Percentiles rank a stretch among this genome's conserved stretches.
phyloP scores from a whole-genome alignment of 2,329 filamentous ascomycete genomes.

The Lizonia empirigonia region DNA sequence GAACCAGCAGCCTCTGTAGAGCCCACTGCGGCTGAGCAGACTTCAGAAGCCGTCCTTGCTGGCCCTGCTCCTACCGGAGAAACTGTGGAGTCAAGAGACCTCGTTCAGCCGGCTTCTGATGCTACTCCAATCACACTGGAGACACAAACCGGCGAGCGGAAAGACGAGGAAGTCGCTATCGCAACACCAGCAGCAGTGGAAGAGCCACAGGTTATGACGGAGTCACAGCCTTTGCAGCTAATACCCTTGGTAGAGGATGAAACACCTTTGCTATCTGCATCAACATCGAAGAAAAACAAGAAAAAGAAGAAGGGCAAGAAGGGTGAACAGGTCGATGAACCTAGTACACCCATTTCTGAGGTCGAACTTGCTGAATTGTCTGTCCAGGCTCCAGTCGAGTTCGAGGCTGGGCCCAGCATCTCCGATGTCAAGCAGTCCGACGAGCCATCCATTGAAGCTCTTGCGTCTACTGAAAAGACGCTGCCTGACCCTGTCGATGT shows the following conservation, averaged over 20 bases:
- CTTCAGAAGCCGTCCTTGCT: neutral
- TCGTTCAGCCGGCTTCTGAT: neutral
- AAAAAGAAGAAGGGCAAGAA: conserved; percentile 38
- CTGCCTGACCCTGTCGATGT: neutral
- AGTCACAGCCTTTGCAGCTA: neutral
- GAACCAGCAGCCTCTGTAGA: neutral
- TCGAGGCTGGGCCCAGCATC: neutral
- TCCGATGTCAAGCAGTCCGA: neutral
- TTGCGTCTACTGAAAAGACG: neutral
- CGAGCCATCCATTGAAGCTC: neutral
- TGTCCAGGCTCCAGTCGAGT: neutral
- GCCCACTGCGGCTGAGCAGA: neutral
- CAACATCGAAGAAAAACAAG: conserved; percentile 32
- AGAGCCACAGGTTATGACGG: neutral
- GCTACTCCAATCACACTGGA: neutral
- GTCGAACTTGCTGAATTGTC: conserved; percentile 5
- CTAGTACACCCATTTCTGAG: conserved; percentile 20
- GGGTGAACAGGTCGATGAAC: conserved; percentile 18
- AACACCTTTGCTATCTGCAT: neutral
- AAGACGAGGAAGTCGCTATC: neutral
- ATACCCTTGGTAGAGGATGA: neutral
- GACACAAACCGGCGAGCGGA: neutral
- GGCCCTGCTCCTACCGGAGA: neutral
- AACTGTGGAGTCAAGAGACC: neutral
- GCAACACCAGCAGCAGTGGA: neutral